phyloP scores from a whole-genome alignment of 257 asterid genomes.

The Vinca minor region DNA sequence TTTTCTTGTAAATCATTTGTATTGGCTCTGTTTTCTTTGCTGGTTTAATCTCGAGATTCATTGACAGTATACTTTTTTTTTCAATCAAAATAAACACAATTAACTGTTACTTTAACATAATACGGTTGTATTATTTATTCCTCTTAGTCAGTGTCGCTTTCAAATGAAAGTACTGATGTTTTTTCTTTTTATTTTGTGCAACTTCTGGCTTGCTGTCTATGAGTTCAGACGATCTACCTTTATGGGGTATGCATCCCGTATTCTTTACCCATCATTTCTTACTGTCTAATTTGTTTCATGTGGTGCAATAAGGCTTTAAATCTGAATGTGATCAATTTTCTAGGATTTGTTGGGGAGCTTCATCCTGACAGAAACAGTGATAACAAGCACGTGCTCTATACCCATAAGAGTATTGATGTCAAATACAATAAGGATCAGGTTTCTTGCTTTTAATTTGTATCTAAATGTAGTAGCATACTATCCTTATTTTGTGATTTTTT shows the following conservation, averaged over 20 bases:
- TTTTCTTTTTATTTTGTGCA: slow-evolving; percentile 18
- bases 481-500: not conserved
- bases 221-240: slow-evolving; percentile 83
- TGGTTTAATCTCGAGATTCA: not conserved
- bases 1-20: not conserved
- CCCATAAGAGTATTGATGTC: slow-evolving; percentile 42
- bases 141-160: not conserved
- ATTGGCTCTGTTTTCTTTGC: not conserved
- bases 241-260: slow-evolving; percentile 70
- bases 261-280: not conserved
- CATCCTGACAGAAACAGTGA: slow-evolving; percentile 44
- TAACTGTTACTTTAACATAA: not conserved
- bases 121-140: not conserved
- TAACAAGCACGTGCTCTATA: slow-evolving; percentile 41
- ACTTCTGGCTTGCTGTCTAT: slow-evolving; percentile 15
- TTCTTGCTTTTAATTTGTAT: slow-evolving; percentile 3
- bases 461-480: not conserved
- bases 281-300: not conserved
- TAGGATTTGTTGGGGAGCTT: slow-evolving; percentile 50
- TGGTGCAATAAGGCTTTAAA: not conserved
- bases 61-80: not conserved
- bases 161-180: not conserved
- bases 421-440: slow-evolving; percentile 53
- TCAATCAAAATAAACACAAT: not conserved
- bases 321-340: slow-evolving; percentile 6